Base-by-base conservation (phyloP, 768 basidiomycete species). In the Lentinula detonsa region DNA sequence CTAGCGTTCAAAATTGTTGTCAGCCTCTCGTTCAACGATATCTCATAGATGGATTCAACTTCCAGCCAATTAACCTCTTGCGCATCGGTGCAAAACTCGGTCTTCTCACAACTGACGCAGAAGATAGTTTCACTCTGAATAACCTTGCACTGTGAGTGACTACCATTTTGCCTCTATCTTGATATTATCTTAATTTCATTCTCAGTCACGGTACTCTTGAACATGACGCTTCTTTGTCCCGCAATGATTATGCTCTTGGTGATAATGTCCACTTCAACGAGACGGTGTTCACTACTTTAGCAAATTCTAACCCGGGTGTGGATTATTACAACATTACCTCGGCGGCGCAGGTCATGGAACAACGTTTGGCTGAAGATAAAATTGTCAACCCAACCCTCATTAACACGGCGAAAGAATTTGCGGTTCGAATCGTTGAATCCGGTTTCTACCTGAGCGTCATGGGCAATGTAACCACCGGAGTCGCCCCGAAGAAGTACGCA, bases 91-190 rank as follows among this genome's bases (percentile, higher is more conserved):
- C 62, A 3, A 65, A 65, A 43, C 39, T 65, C 2, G 66, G 62
- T 43, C 59, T 67, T 37, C 53, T 65, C 4, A 64, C 66, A 9
- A 63, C 66, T 10, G 60, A 57, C 40, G 64, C 59, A 18, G 57
- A 60, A 28, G 66, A 65, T 21, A 62, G 35, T 23, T 65, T 65
- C 59, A 64, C 45, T n/a, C 57, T 66, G 4, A 55, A 62, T 28
- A 64, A 65, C 31, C 23, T 67, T 51, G 63, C 60, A 48, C 62
- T 64, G 63, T 67, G 43, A 40, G 60, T 61, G 3, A 37, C 18
- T 21, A 28, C 28, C 28, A 28, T 28, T 28, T 28, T 28, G 28
- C 28, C 28, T 28, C 28, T 3, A 28, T 28, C 0, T 28, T 28
- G 28, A 28, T 28, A 28, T 28, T 28, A 28, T 28, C 28, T 28